A percentile compares a stretch with the other conserved stretches of the same genome.
Evolutionary conservation across 2,329 filamentous ascomycete genomes (phyloP).

Genomic region (Claviceps pazoutovae): DNA sequence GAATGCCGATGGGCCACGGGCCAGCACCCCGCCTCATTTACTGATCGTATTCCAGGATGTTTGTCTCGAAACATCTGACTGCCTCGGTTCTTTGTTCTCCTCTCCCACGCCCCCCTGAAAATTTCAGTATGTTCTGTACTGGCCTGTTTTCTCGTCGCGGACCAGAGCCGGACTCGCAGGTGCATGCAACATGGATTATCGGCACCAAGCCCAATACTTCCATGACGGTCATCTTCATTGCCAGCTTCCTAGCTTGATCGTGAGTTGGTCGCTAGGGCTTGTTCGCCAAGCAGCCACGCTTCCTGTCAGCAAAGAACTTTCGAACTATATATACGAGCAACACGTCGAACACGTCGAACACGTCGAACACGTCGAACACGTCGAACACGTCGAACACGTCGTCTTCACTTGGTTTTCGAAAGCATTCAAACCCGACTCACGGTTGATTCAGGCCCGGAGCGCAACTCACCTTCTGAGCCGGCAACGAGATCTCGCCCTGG

Average conservation of each 20-base stretch:
- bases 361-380: background rate
- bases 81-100: background rate
- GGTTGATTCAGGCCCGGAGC: background rate
- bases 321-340: background rate
- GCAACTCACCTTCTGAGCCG: background rate
- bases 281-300: background rate
- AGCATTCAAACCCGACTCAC: background rate
- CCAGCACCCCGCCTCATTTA: background rate
- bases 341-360: background rate
- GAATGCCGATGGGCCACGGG: background rate
- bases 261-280: background rate
- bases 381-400: background rate
- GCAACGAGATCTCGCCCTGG: background rate
- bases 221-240: background rate
- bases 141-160: background rate
- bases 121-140: background rate
- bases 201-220: background rate
- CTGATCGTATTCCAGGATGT: background rate
- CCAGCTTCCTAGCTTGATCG: background rate
- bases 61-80: background rate
- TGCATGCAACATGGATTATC: constrained; percentile 1
- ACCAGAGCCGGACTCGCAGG: background rate
- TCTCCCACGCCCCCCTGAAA: background rate
- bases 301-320: background rate
- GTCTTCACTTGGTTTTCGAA: background rate